Evolutionary conservation across 2,329 filamentous ascomycete genomes (phyloP).

Genomic region (Apiospora saccharicola): DNA sequence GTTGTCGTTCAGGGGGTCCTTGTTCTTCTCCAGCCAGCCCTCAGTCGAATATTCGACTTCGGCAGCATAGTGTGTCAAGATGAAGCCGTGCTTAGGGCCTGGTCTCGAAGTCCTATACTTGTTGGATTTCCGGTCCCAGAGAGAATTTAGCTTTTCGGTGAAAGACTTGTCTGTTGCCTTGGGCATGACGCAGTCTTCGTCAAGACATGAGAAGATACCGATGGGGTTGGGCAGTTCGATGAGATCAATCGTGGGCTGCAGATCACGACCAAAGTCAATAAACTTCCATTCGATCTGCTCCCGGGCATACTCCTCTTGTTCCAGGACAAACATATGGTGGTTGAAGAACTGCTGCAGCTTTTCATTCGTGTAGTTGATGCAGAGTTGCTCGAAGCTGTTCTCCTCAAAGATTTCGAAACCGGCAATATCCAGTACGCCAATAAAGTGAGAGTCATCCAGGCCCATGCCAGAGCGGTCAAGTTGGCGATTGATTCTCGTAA

Average conservation of each 20-base stretch:
- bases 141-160: conserved; percentile 93
- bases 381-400: conserved; percentile 98
- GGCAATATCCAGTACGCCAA: conserved; percentile 97
- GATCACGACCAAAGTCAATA: conserved; percentile 96
- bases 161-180: conserved; percentile 98
- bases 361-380: conserved; percentile 99
- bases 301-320: conserved; percentile 96
- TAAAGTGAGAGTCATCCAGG: conserved; percentile 91
- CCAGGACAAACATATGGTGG: conserved; percentile 99
- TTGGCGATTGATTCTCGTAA: conserved; percentile 88
- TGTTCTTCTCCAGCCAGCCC: conserved; percentile 98
- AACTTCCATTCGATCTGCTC: conserved; percentile 99
- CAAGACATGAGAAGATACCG: conserved; percentile 96
- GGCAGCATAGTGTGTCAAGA: conserved; percentile 95
- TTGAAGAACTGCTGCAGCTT: conserved; percentile 99
- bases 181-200: conserved; percentile 98
- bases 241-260: conserved; percentile 96
- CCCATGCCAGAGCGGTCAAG: conserved; percentile 86
- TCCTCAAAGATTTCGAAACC: conserved; percentile 98
- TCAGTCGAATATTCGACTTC: conserved; percentile 97
- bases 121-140: conserved; percentile 95
- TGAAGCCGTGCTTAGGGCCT: conserved; percentile 78
- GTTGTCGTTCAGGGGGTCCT: conserved; percentile 97
- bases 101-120: conserved; percentile 92
- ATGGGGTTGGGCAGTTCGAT: conserved; percentile 97